Base-by-base conservation (phyloP, 1,139 yeast genomes). In the Groenewaldozyma auringiensis region DNA sequence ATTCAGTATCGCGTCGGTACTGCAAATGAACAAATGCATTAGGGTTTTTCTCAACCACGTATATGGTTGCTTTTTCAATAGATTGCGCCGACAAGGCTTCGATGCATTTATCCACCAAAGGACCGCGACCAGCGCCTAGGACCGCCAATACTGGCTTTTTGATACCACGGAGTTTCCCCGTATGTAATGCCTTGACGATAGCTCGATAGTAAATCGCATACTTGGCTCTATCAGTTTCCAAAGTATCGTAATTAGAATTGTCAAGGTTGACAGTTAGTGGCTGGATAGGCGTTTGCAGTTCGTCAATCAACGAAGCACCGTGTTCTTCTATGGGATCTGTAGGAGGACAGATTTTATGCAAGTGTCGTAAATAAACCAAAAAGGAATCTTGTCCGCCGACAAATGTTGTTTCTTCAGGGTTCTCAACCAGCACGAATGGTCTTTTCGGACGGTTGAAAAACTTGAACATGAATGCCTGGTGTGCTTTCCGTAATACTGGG, bases 61-160 rank as follows among this genome's bases (percentile, higher is more conserved):
- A 66, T 1, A 81, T 59, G 21, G 62, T 62, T 14, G 72, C 65
- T 0, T 61, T 52, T 11, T 61, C 48, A 52, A 60, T 53, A 11
- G 42, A 39, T 32, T 66, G 51, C 50, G 63, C 59, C 9, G 60
- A 55, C 4, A 77, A 63, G 2, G 79, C 78, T 18, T 66, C 61
- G 43, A 73, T 63, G 0, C 76, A 67, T 20, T 72, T 64, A 42
- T 81, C 81, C 1, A 86, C 79, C 34, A 87, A 64, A 1, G 92
- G 88, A 0, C 96, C 96, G 44, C 86, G 66, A 0, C 96, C 96
- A 0, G 96, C 94, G 0, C 96, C 96, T 2, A 83, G 80, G 1
- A 88, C 73, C 4, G 86, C 71, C 3, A 86, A 65, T 2, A 59
- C 46, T 16, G 56, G 50, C 6, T 8, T 9, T 4, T 4, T 32